Base-by-base conservation (phyloP, 176 grass and related monocot genomes). In the Puya raimondii region DNA sequence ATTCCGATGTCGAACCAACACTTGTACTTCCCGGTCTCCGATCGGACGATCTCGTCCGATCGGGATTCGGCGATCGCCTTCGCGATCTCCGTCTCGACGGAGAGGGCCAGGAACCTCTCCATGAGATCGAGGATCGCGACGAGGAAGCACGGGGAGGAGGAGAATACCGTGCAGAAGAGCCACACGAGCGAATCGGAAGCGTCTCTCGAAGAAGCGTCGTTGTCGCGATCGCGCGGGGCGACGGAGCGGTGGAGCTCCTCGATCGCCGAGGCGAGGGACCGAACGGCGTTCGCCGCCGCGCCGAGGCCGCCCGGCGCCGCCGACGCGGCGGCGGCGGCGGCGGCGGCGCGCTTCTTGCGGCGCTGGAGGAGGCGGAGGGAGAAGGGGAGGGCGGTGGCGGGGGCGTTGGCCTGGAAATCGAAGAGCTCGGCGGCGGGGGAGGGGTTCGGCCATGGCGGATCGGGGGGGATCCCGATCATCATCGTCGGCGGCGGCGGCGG, bases 1-100 rank as follows among this genome's bases (percentile, higher is more conserved):
- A 91, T 86, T 76, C 85, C 88, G 63, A 96, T 73, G 64, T 83
- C 77, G 65, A 72, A 70, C 92, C 88, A 96, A 22, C 78, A 79
- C 65, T 71, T 77, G 63, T 71, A 81, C 64, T 83, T 78, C 63
- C 72, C 64, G 64, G 9, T 23, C 67, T 76, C 78, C 13, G 70
- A 64, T 17, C 50, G 57, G 26, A 57, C 70, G 47, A 83, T 67
- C 75, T 72, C 66, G 50, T 75, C 67, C 63, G 71, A 48, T 10
- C 70, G 79, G 53, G 75, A 71, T 53, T 48, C 14, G 7, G 68
- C 71, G 3, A 73, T 58, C 49, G 59, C 18, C 59, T 74, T 70
- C 20, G 29, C 26, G 22, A 65, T 70, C 64, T 70, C 70, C 33
- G 11, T 74, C 64, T 70, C 16, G 65, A 48, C n/a, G 12, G 81